Evolutionary conservation across 768 basidiomycete species (phyloP).

Genomic region (Wakefieldia striispora): DNA sequence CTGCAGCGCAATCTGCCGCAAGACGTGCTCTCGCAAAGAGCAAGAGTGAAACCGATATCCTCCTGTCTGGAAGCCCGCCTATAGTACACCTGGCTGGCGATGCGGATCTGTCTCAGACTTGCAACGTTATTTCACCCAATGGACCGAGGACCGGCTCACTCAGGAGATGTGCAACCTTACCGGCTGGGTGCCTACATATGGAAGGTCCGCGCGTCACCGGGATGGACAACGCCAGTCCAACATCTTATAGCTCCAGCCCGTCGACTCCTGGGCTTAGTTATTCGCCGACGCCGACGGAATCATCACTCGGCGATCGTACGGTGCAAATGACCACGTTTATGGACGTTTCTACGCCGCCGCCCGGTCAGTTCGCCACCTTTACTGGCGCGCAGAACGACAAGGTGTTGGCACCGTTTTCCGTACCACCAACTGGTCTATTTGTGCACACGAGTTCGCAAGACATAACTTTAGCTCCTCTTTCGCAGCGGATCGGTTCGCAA

Average conservation of each 20-base stretch:
- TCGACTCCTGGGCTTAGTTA: conserved; percentile 57
- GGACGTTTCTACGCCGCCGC: conserved; percentile 40
- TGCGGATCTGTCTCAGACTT: conserved; percentile 2
- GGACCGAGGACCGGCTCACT: conserved; percentile 26
- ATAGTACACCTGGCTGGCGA: neutral
- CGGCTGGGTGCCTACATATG: conserved; percentile 31
- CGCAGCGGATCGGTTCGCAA: conserved; percentile 13
- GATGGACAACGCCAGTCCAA: conserved; percentile 25
- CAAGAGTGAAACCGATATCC: conserved; percentile 49
- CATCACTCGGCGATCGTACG: conserved; percentile 52
- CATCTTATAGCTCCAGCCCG: conserved; percentile 35
- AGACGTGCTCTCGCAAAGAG: conserved; percentile 45
- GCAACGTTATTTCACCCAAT: conserved; percentile 9
- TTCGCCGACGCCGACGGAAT: conserved; percentile 61
- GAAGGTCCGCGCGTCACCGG: conserved; percentile 10
- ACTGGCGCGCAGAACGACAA: conserved; percentile 36
- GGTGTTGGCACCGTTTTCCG: conserved; percentile 18
- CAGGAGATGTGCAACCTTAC: conserved; percentile 43
- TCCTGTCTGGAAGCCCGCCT: neutral
- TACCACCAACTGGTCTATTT: conserved; percentile 16
- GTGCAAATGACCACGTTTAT: conserved; percentile 54
- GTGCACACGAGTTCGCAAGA: conserved; percentile 22
- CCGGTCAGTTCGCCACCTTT: conserved; percentile 37
- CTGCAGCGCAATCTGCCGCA: conserved; percentile 32
- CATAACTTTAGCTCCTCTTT: neutral